A percentile compares a stretch with the other conserved stretches of the same genome.
Conservation (phyloP, 164 flowering plant species). For the Piper betle region DNA sequence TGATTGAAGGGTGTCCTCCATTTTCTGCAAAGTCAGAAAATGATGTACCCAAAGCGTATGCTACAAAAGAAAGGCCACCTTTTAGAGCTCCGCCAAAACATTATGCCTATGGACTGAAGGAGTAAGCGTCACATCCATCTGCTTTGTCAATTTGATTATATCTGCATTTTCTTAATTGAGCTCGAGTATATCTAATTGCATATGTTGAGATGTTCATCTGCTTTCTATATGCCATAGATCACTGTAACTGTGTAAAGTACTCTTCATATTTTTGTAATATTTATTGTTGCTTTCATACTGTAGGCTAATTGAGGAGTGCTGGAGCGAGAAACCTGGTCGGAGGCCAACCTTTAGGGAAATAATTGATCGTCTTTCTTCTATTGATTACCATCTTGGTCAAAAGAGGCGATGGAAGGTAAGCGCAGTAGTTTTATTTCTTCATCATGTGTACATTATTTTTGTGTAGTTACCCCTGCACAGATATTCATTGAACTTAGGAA, state of each 20-base stretch:
- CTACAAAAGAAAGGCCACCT: conserved; percentile 66
- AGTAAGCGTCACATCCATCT: conserved; percentile 31
- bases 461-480: too few species aligned
- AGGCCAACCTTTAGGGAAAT: conserved; percentile 82
- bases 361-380: conserved; percentile 44
- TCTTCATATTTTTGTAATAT: too few species aligned
- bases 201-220: not conserved
- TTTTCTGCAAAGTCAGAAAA: conserved; percentile 42
- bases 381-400: conserved; percentile 27
- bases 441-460: too few species aligned
- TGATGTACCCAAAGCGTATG: conserved; percentile 62
- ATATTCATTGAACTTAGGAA: too few species aligned
- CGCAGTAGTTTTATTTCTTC: not conserved
- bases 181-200: not conserved
- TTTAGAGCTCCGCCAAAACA: conserved; percentile 61
- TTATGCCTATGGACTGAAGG: conserved; percentile 74
- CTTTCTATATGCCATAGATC: not conserved
- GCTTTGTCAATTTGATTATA: not conserved
- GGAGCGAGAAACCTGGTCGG: conserved; percentile 63
- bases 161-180: not conserved
- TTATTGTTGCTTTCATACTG: not conserved
- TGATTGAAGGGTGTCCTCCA: conserved; percentile 92
- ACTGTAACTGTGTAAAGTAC: too few species aligned
- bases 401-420: conserved; percentile 82
- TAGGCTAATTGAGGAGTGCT: conserved; percentile 90